phyloP scores from a whole-genome alignment of 108 stramenopile species.

The Epipyxis sp. region DNA sequence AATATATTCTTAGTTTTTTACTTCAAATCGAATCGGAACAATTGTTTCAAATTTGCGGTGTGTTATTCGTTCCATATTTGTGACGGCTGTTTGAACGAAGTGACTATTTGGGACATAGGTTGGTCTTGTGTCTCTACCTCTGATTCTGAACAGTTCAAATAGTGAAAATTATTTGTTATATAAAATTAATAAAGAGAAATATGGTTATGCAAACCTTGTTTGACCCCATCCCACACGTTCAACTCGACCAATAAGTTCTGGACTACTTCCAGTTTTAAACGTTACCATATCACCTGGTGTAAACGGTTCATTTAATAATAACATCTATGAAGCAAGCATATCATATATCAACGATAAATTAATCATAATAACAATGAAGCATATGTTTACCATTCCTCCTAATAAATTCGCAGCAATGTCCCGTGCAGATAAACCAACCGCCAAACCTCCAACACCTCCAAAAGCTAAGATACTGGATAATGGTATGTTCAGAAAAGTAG shows the following conservation, averaged over 20 bases:
- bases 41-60: conserved; percentile 47
- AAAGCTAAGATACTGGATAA: conserved; percentile 51
- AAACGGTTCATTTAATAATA: conserved; percentile 50
- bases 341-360: not conserved
- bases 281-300: conserved; percentile 55
- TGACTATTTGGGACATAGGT: conserved; percentile 48
- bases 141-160: no score
- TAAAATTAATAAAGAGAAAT: no score
- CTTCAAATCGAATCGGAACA: not conserved
- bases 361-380: not conserved
- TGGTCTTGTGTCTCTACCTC: conserved; percentile 49
- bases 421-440: conserved; percentile 40
- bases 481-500: conserved; percentile 43
- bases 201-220: no score
- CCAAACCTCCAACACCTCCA: conserved; percentile 51
- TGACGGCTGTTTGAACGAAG: conserved; percentile 49
- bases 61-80: conserved; percentile 54
- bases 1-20: not conserved
- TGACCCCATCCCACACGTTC: conserved; percentile 55
- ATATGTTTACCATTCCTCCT: conserved; percentile 31
- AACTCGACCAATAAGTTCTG: conserved; percentile 42
- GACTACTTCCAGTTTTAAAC: conserved; percentile 34
- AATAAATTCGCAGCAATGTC: conserved; percentile 28
- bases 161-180: no score
- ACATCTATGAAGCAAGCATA: conserved; percentile 13